Base-by-base conservation (phyloP, 805 yeast genomes). In the Pichia membranifaciens region DNA sequence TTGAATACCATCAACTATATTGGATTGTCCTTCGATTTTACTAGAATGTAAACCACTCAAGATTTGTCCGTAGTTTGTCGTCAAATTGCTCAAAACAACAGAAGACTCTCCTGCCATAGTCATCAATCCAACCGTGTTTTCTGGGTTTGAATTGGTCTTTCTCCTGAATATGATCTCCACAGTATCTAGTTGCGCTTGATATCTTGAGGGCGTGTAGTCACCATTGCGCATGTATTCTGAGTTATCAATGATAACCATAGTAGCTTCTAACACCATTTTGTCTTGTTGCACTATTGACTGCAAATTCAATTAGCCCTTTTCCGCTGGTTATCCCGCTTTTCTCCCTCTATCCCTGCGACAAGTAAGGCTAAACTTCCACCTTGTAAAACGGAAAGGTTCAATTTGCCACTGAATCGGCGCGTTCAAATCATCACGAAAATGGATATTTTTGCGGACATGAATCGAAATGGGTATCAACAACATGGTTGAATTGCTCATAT, bases 221-320 rank as follows among this genome's bases (percentile, higher is more conserved):
- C 98, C 99, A 64, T 93, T 93, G 60, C 99, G 77, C 79, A 90
- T 86, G 67, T 76, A 91, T 70, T 93, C 99, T 44, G 96, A 88
- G 74, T 89, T 91, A 73, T 93, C 99, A 61, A 93, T 78, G 60
- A 89, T 87, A 53, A 93, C 78, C 85, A 93, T 90, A 15, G 96
- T 86, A 53, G 98, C 98, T 70, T 93, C 99, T 59, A 90, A 77
- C 54, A 84, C 96, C 97, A 89, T 89, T 46, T 61, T 51, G 38
- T 16, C 9, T 5, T 25, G 10, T 10, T 7, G 7, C 10, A 25
- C 10, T 25, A 25, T 25, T 25, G 29, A 10, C 29, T 25, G 7
- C 10, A 10, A 25, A 8, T 10, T 8, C 10, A 8, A 7, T 25
- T 8, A 10, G 10, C 29, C 29, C 29, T 25, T 25, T 8, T 10